Base-by-base conservation (phyloP, 805 yeast species). In the Sugiyamaella lignohabitans region DNA sequence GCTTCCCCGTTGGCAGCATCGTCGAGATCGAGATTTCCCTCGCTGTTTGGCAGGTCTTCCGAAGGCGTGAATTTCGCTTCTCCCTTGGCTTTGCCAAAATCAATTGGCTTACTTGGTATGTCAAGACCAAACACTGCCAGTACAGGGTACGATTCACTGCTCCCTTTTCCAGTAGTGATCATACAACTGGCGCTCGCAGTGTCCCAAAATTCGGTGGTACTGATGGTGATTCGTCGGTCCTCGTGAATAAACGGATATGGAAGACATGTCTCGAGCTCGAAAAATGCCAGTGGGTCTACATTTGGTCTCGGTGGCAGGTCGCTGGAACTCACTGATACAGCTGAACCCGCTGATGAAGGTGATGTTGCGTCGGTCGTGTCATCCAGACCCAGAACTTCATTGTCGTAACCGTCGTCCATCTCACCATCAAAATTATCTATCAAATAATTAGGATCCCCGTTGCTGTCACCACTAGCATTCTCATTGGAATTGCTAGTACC, bases 231-330 rank as follows among this genome's bases (percentile, higher is more conserved):
- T 1, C 56, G 49, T 17, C 59, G 48, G 46, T 57, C 59, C 14
- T 51, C 53, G 42, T 58, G 59, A 24, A 58, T 47, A 43, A 40
- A 56, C 5, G 59, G 59, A 45, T 52, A 57, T 1, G 62, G 61
- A 18, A 54, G 35, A 34, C 56, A 54, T 8, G 62, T 40, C 20
- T 59, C 61, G 18, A 58, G 49, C 39, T 59, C 62, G 43, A 41
- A 59, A 39, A 43, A 47, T 8, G 59, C 47, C 27, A 56, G 43
- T n/a, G 58, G 58, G 30, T 59, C 55, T 29, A 39, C 6, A 17
- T 21, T 17, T 29, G 37, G 42, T 8, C 10, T 21, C 14, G 8
- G 32, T 8, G 8, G 8, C 8, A 8, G 11, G 11, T 27, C 32
- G 14, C 14, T 14, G 6, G 18, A n/a, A 35, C 20, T 35, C 20